Conservation (phyloP, 2,329 filamentous ascomycete genomes). For the Colletotrichum scovillei region DNA sequence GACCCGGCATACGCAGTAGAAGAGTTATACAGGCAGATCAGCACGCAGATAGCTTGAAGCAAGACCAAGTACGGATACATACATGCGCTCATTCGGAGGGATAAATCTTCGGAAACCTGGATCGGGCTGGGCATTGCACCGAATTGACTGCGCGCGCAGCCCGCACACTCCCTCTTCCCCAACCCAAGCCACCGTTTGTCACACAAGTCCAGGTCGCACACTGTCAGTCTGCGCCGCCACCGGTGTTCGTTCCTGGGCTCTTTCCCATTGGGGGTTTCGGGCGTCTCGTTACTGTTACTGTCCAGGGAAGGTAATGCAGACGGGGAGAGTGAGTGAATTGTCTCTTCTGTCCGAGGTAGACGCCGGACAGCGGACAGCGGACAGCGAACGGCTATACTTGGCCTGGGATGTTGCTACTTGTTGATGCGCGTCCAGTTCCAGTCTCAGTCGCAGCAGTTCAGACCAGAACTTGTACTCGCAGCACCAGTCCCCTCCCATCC, state of each 20-base stretch:
- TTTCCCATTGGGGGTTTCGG: neutral
- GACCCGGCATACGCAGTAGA: no score
- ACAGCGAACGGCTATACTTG: neutral
- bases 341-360: neutral
- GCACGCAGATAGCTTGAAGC: neutral
- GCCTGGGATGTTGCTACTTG: neutral
- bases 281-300: neutral
- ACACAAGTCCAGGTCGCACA: neutral
- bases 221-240: neutral
- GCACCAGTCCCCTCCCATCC: neutral
- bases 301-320: neutral
- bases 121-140: neutral
- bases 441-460: no score
- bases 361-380: no score
- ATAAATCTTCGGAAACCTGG: neutral
- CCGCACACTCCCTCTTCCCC: neutral
- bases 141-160: neutral
- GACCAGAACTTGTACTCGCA: neutral
- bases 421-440: neutral
- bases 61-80: neutral
- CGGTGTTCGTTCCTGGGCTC: neutral
- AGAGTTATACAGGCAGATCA: neutral
- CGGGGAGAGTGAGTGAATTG: neutral
- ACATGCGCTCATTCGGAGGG: neutral
- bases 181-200: slow-evolving; percentile 3